Evolutionary conservation across 2,329 filamentous ascomycete species (phyloP).

Genomic region (Uncinocarpus reesii): DNA sequence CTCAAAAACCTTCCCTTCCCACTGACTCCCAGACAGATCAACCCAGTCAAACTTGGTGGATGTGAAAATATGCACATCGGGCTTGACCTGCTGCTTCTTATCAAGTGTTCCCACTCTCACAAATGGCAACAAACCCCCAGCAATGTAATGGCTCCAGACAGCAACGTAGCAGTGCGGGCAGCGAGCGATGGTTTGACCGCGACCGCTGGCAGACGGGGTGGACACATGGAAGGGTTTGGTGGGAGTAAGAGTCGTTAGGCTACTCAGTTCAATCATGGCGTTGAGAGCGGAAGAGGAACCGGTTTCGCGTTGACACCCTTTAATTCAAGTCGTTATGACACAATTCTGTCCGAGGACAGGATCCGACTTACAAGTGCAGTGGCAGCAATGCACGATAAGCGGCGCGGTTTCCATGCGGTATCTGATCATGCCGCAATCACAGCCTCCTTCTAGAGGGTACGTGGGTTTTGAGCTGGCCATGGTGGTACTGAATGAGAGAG

Average conservation of each 20-base stretch:
- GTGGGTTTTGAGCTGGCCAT: not conserved
- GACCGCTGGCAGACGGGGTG: conserved; percentile 35
- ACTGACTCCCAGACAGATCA: conserved; percentile 24
- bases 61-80: conserved; percentile 40
- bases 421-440: conserved; percentile 23
- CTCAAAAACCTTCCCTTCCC: conserved; percentile 29
- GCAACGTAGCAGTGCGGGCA: conserved; percentile 37
- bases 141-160: conserved; percentile 37
- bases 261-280: conserved; percentile 34
- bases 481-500: not conserved
- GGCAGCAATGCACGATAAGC: conserved; percentile 40
- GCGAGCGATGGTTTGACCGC: conserved; percentile 34
- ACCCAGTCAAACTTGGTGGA: conserved; percentile 34
- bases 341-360: not conserved
- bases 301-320: conserved; percentile 37
- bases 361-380: conserved; percentile 30
- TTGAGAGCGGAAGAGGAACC: conserved; percentile 35
- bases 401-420: conserved; percentile 22
- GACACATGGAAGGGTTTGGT: conserved; percentile 20
- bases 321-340: conserved; percentile 9
- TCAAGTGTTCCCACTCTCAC: conserved; percentile 41
- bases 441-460: conserved; percentile 24
- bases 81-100: conserved; percentile 28
- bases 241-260: conserved; percentile 26
- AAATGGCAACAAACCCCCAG: conserved; percentile 27